These are phyloP conservation scores for Tylopilus intermedius DNA, from an alignment of 768 basidiomycete genomes.

Conservation along the genomic window DNA sequence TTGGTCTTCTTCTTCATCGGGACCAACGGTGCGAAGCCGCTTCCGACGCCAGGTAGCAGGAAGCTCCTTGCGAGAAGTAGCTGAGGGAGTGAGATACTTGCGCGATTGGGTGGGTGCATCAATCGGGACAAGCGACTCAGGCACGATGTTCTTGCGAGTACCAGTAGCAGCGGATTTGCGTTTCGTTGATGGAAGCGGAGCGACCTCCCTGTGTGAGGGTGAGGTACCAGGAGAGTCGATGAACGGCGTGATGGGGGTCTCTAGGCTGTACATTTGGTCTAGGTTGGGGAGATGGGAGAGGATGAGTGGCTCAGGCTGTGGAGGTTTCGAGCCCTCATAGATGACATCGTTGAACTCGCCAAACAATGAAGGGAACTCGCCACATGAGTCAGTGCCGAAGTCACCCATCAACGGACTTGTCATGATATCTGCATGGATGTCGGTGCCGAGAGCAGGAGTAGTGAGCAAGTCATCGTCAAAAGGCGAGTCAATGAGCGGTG, in stretches of 20 bases:
- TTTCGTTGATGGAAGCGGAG: slow-evolving; percentile 15
- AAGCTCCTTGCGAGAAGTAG: slow-evolving; percentile 74
- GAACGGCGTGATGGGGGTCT: slow-evolving; percentile 47
- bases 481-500: slow-evolving; percentile 45
- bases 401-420: slow-evolving; percentile 41
- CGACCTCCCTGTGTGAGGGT: slow-evolving; percentile 20
- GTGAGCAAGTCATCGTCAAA: slow-evolving; percentile 41
- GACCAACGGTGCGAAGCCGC: slow-evolving; percentile 47
- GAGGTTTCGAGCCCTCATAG: slow-evolving; percentile 14
- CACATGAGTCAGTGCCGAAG: slow-evolving; percentile 30
- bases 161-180: slow-evolving; percentile 47
- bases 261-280: slow-evolving; percentile 40
- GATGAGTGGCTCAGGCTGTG: slow-evolving; percentile 7
- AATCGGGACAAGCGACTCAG: slow-evolving; percentile 58
- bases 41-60: slow-evolving; percentile 67
- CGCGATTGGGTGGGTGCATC: slow-evolving; percentile 79
- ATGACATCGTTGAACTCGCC: slow-evolving; percentile 13
- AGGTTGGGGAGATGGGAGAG: slow-evolving; percentile 24
- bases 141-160: slow-evolving; percentile 67
- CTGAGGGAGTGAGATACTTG: slow-evolving; percentile 65
- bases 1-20: slow-evolving; percentile 47
- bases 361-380: slow-evolving; percentile 32
- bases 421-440: slow-evolving; percentile 35
- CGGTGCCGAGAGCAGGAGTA: slow-evolving; percentile 38
- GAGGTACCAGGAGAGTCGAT: slow-evolving; percentile 37